Evolutionary conservation across 2,329 filamentous ascomycete genomes (phyloP).

Genomic region (Neonectria neomacrospora): DNA sequence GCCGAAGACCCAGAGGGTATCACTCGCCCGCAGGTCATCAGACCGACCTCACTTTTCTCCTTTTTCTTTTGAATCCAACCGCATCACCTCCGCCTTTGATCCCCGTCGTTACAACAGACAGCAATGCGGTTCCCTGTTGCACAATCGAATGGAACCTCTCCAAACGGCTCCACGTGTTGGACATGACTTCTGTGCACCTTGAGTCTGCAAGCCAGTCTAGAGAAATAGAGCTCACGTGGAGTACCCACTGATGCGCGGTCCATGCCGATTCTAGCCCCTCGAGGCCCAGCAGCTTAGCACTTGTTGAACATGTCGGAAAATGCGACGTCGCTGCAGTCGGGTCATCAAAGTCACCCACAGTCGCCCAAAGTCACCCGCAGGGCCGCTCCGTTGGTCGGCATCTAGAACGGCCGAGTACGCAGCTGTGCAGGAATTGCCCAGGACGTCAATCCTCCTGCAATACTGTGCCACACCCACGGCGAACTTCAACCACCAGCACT

Average conservation of each 20-base stretch:
- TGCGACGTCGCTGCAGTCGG: constrained; percentile 29
- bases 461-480: constrained; percentile 34
- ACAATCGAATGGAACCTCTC: constrained; percentile 42
- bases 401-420: constrained; percentile 25
- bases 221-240: constrained; percentile 43
- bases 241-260: constrained; percentile 46
- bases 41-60: constrained; percentile 28
- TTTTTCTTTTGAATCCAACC: constrained; percentile 21
- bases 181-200: constrained; percentile 39
- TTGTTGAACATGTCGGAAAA: constrained; percentile 39
- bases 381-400: constrained; percentile 25
- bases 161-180: constrained; percentile 46
- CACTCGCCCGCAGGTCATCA: constrained; percentile 28
- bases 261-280: constrained; percentile 42
- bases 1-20: constrained; percentile 23
- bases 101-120: constrained; percentile 18
- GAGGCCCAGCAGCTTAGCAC: constrained; percentile 41
- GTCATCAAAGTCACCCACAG: constrained; percentile 33
- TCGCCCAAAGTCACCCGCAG: constrained; percentile 1
- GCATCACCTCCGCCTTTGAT: constrained; percentile 24
- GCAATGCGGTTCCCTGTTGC: constrained; percentile 34
- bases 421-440: constrained; percentile 23
- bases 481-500: constrained; percentile 32
- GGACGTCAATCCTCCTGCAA: constrained; percentile 30
- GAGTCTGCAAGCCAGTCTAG: constrained; percentile 41